These are phyloP conservation scores for Keithomyces neogunnii DNA, from an alignment of 2,329 filamentous ascomycete genomes.

Conservation along the genomic window DNA sequence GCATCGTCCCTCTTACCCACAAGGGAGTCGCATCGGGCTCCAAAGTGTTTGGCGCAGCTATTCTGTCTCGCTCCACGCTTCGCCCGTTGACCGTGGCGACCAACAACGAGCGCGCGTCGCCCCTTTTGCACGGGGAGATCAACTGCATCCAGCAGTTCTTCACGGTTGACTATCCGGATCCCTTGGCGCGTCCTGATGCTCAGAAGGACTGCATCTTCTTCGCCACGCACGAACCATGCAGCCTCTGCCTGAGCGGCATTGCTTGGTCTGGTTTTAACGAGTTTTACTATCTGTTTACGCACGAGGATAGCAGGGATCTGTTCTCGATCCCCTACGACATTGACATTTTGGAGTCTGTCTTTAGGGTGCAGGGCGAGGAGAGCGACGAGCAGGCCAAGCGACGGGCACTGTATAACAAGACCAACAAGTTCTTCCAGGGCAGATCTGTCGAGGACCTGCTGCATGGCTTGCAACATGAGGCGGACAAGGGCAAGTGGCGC, in stretches of 20 bases:
- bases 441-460: slow-evolving; percentile 34
- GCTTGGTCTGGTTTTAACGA: slow-evolving; percentile 49
- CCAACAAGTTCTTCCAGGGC: slow-evolving; percentile 46
- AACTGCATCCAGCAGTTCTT: slow-evolving; percentile 54
- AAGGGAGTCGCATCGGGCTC: slow-evolving; percentile 41
- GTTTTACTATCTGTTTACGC: slow-evolving; percentile 51
- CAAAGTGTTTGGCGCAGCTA: slow-evolving; percentile 50
- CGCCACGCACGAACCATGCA: slow-evolving; percentile 51
- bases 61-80: slow-evolving; percentile 35
- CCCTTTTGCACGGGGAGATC: slow-evolving; percentile 50
- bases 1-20: slow-evolving; percentile 42
- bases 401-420: slow-evolving; percentile 43
- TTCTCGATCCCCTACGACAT: slow-evolving; percentile 51
- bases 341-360: slow-evolving; percentile 47
- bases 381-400: slow-evolving; percentile 25
- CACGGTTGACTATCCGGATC: slow-evolving; percentile 23
- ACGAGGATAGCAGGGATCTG: slow-evolving; percentile 47
- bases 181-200: slow-evolving; percentile 28
- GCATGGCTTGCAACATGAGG: slow-evolving; percentile 23
- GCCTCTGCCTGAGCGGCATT: slow-evolving; percentile 48
- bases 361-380: slow-evolving; percentile 36
- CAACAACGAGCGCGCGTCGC: slow-evolving; percentile 47
- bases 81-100: slow-evolving; percentile 39
- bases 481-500: slow-evolving; percentile 23
- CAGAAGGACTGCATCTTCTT: slow-evolving; percentile 45